Evolutionary conservation across 768 basidiomycete species (phyloP), one percentile per base, ranked within the genome.

Genomic region (Clavulina sp.): DNA sequence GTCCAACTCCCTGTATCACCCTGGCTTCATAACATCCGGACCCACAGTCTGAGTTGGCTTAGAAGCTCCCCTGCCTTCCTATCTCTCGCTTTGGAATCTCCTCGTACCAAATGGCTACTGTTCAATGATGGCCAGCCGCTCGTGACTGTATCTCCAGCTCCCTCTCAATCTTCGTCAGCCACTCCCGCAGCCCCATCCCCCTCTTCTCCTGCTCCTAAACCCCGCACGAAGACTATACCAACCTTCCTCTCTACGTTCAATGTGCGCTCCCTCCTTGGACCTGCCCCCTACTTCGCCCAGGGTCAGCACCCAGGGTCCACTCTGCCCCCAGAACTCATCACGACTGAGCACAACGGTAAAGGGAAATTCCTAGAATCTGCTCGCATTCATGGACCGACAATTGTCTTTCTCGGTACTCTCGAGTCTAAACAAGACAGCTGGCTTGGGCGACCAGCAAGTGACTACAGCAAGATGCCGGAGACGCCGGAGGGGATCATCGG

Each of bases 331-430:
- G 56, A 54, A 34, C 23, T 24, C 40, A 33, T 36, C 30, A 38
- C 2, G n/a, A 54, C 24, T 36, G 18, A 18, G 54, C 29, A 43
- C 52, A 13, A 13, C 41, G 21, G 28, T 18, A 28, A 36, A 29
- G 50, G 28, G 31, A 51, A 55, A 29, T 19, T 60, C 16, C 59
- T 76, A 1, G 75, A 81, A 58, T 72, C 78, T 4, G 74, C 72
- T 0, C 73, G 85, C 18, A 67, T 84, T 54, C 71, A 69, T 24
- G 76, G 76, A 7, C 62, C 70, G 1, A 75, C 72, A 0, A 62
- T 87, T 54, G 77, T 88, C 34, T 92, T 92, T 63, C 76, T 92
- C 19, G 88, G 88, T 26, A 64, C 89, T 44, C 73, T 78, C 58
- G 86, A 89, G 58, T 59, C 68, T 9, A 65, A 74, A 55, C 60